Conservation (phyloP, 495 filamentous ascomycete genomes). For the Penicillium crystallinum region DNA sequence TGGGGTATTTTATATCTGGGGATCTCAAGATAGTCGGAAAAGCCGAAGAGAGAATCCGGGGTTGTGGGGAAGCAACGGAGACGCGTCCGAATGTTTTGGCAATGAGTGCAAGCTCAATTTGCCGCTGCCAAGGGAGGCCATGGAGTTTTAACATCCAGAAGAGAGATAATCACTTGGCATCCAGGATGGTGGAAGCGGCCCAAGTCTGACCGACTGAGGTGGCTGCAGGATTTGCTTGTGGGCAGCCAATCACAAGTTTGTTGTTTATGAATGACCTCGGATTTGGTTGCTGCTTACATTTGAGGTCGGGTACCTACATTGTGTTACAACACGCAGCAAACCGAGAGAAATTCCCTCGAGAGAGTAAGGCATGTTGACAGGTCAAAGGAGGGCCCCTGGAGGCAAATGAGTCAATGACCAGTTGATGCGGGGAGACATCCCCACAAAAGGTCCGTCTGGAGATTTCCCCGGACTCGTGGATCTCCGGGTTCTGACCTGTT, state of each 20-base stretch:
- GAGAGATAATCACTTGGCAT: neutral
- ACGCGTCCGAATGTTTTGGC: neutral
- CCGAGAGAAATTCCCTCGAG: too few relatives aligned
- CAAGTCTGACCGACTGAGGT: neutral
- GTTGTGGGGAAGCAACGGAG: constrained; percentile 7
- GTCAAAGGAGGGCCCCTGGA: too few relatives aligned
- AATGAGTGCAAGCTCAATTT: neutral
- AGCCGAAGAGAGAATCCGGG: neutral
- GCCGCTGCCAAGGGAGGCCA: constrained; percentile 7
- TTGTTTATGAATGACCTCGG: too few relatives aligned
- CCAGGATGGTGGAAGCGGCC: neutral
- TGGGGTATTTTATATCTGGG: neutral
- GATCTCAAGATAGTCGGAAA: neutral
- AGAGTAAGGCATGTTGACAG: too few relatives aligned
- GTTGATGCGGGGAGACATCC: too few relatives aligned
- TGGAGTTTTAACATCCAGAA: neutral
- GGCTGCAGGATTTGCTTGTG: neutral
- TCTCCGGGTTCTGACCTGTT: neutral
- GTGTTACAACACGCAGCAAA: too few relatives aligned
- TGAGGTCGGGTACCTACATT: too few relatives aligned
- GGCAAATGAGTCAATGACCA: too few relatives aligned
- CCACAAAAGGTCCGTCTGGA: neutral
- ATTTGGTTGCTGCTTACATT: too few relatives aligned
- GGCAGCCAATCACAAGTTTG: too few relatives aligned
- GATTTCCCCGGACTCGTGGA: constrained; percentile 10